Conservation (phyloP, 2,329 filamentous ascomycete species). For the Cladosporium cucumerinum region DNA sequence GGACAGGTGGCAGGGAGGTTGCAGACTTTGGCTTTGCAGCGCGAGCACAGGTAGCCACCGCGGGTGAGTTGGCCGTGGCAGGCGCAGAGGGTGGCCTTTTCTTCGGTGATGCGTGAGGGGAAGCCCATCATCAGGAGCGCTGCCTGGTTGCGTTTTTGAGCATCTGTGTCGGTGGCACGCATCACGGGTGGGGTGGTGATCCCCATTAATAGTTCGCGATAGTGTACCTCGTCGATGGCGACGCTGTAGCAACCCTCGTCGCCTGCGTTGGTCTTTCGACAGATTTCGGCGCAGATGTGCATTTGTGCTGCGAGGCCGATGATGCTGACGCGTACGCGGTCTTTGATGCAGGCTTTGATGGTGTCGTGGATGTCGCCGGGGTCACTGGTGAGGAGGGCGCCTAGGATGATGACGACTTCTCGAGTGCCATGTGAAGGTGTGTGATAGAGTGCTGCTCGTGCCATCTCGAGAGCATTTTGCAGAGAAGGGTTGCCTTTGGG, state of each 20-base stretch:
- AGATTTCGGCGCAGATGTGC: slow-evolving; percentile 86
- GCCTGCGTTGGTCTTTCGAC: slow-evolving; percentile 79
- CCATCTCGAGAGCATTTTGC: slow-evolving; percentile 96
- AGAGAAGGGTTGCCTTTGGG: slow-evolving; percentile 55
- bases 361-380: slow-evolving; percentile 95
- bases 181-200: slow-evolving; percentile 87
- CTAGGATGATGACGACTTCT: slow-evolving; percentile 88
- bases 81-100: slow-evolving; percentile 73
- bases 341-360: slow-evolving; percentile 70
- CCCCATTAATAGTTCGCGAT: slow-evolving; percentile 81
- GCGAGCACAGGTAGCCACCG: slow-evolving; percentile 86
- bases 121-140: slow-evolving; percentile 96
- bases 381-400: slow-evolving; percentile 83
- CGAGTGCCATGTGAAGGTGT: slow-evolving; percentile 89
- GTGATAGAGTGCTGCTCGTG: slow-evolving; percentile 85
- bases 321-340: slow-evolving; percentile 82
- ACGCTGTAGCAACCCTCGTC: slow-evolving; percentile 75
- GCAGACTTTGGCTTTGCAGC: slow-evolving; percentile 87
- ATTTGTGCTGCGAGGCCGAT: slow-evolving; percentile 90
- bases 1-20: slow-evolving; percentile 86
- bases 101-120: slow-evolving; percentile 76
- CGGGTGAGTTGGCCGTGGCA: slow-evolving; percentile 80
- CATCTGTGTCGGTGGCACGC: slow-evolving; percentile 43
- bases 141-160: slow-evolving; percentile 41
- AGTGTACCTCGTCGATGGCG: slow-evolving; percentile 82